phyloP scores from a whole-genome alignment of 257 asterid species.

The Plantago elongata region DNA sequence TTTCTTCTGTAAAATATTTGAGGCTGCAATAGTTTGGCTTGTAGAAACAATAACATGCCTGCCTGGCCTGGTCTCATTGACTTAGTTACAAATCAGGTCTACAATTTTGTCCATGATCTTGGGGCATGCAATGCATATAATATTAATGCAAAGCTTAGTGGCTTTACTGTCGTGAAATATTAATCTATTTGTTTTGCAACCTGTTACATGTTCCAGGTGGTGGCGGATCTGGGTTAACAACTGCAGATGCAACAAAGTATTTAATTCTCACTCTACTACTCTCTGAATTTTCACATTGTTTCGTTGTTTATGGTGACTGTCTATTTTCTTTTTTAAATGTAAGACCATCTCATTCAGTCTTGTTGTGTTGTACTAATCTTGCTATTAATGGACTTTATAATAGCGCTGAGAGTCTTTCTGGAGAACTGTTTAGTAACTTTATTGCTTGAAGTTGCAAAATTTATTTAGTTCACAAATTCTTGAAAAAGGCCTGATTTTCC shows the following conservation, averaged over 20 bases:
- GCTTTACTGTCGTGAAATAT: neutral
- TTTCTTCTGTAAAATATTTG: too few species aligned
- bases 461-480: too few species aligned
- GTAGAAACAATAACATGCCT: too few species aligned
- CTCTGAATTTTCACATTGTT: neutral
- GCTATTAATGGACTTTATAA: neutral
- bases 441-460: too few species aligned
- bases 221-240: slow-evolving; percentile 48
- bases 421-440: too few species aligned
- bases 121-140: slow-evolving; percentile 10
- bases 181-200: slow-evolving; percentile 2
- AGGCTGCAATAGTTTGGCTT: too few species aligned
- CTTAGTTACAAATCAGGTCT: too few species aligned
- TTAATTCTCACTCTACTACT: slow-evolving; percentile 16
- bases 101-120: slow-evolving; percentile 2
- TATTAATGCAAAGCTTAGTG: neutral
- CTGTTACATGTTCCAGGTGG: slow-evolving; percentile 48
- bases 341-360: slow-evolving; percentile 9
- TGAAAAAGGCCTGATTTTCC: too few species aligned
- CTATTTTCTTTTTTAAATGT: neutral
- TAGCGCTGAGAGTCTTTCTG: too few species aligned
- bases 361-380: neutral
- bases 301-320: slow-evolving; percentile 10
- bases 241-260: slow-evolving; percentile 84
- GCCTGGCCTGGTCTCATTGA: too few species aligned